Evolutionary conservation across 2,329 filamentous ascomycete species (phyloP), one percentile per base, ranked within the genome.

Genomic region (Amauroascus niger): DNA sequence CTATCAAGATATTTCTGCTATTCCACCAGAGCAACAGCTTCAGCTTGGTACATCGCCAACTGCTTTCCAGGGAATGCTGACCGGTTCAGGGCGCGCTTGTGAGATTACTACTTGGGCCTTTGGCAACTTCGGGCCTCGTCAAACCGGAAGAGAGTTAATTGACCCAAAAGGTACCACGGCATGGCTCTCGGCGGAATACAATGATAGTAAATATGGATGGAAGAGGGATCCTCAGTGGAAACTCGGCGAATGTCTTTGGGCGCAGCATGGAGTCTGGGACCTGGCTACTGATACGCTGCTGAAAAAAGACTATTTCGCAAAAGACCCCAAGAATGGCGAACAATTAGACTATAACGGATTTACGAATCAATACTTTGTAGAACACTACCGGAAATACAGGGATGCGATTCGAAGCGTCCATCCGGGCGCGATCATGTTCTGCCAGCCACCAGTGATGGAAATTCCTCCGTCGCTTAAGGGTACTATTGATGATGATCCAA

Each of bases 211-310:
- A 59, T 98, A 98, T 67, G 88, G 88, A 33, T 98, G 88, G 83
- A 89, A 86, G 66, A 81, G 93, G 59, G 88, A 95, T 64, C 79
- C 86, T 0, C 84, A 77, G 6, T 98, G 93, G 93, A 90, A 84
- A 67, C 73, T 98, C 16, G 93, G 93, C n/a, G 82, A 94, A 69
- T 97, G 93, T 64, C 69, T 98, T 39, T 98, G 93, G 93, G 91
- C 93, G 2, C 91, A 96, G 65, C 90, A 98, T 67, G 91, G 90
- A 1, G 82, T 98, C 5, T 98, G 93, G 93, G 88, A 98, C 64
- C 83, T 86, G 5, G 73, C 76, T 3, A 86, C 79, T 1, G 89
- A 96, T 65, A 81, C 79, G 0, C 72, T 98, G 4, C 69, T 95
- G 54, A 81, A 80, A 60, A 94, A 90, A 62, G 82, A 95, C 66